phyloP scores from a whole-genome alignment of 2,329 filamentous ascomycete species.

The Colletotrichum theobromicola region DNA sequence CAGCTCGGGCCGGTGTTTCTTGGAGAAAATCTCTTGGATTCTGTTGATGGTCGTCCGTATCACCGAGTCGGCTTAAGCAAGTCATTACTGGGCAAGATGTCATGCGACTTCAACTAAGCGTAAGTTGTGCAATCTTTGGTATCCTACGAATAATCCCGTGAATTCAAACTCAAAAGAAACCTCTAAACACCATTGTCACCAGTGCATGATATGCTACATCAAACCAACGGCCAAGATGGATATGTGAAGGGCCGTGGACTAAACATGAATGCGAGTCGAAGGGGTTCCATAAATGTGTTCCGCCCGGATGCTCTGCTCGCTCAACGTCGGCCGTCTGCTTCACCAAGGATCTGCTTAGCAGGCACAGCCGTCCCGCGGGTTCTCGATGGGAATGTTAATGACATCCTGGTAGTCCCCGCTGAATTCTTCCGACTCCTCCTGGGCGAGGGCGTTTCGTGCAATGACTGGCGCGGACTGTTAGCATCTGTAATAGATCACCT shows the following conservation, averaged over 20 bases:
- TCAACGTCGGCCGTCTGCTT: background rate
- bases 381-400: slow-evolving; percentile 97
- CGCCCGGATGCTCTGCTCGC: background rate
- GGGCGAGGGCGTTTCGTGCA: slow-evolving; percentile 90
- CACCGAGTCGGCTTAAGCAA: background rate
- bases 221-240: slow-evolving; percentile 20
- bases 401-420: slow-evolving; percentile 97
- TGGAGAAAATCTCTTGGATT: background rate
- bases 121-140: background rate
- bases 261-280: slow-evolving; percentile 15
- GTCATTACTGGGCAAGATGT: background rate
- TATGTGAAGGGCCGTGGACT: slow-evolving; percentile 17
- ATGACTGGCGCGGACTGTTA: slow-evolving; percentile 68
- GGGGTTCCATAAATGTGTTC: background rate
- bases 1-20: background rate
- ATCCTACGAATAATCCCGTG: background rate
- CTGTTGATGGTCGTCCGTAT: background rate
- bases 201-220: slow-evolving; percentile 25
- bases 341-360: slow-evolving; percentile 64
- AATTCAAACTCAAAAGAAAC: slow-evolving; percentile 19
- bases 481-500: slow-evolving; percentile 1
- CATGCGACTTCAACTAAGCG: background rate
- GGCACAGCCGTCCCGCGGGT: slow-evolving; percentile 89
- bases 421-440: slow-evolving; percentile 98
- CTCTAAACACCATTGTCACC: slow-evolving; percentile 22